Conservation (phyloP, 2,329 filamentous ascomycete species). For the Parascedosporium putredinis region DNA sequence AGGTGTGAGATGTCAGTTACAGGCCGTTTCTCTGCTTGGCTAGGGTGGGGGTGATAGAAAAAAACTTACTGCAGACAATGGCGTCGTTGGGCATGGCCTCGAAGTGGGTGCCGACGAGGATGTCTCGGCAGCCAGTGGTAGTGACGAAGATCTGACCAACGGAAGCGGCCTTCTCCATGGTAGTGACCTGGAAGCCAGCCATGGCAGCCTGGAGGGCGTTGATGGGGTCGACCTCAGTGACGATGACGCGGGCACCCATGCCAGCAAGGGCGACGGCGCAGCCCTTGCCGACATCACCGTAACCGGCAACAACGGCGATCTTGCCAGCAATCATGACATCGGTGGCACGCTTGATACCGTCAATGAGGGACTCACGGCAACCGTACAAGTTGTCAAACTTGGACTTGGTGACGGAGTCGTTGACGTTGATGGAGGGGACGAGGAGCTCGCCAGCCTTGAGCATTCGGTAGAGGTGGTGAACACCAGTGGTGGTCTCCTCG, state of each 20-base stretch:
- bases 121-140: slow-evolving; percentile 98
- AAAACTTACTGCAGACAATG: slow-evolving; percentile 82
- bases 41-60: too few relatives aligned
- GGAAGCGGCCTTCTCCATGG: slow-evolving; percentile 92
- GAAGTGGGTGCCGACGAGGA: slow-evolving; percentile 86
- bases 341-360: slow-evolving; percentile 99
- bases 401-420: slow-evolving; percentile 99
- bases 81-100: slow-evolving; percentile 93
- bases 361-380: slow-evolving; percentile 95
- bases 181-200: slow-evolving; percentile 90
- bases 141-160: slow-evolving; percentile 97
- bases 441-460: slow-evolving; percentile 83
- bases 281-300: slow-evolving; percentile 98
- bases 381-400: slow-evolving; percentile 99
- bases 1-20: neutral
- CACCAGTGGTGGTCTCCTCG: slow-evolving; percentile 98
- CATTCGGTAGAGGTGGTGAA: slow-evolving; percentile 99
- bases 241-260: slow-evolving; percentile 93
- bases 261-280: slow-evolving; percentile 90
- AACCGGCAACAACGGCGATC: slow-evolving; percentile 94
- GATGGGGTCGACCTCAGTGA: slow-evolving; percentile 98
- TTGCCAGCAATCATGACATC: slow-evolving; percentile 99
- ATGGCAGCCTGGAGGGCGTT: slow-evolving; percentile 98
- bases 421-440: slow-evolving; percentile 96
- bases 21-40: too few relatives aligned